Conservation (phyloP, 257 asterid species). For the Nicotiana noctiflora region DNA sequence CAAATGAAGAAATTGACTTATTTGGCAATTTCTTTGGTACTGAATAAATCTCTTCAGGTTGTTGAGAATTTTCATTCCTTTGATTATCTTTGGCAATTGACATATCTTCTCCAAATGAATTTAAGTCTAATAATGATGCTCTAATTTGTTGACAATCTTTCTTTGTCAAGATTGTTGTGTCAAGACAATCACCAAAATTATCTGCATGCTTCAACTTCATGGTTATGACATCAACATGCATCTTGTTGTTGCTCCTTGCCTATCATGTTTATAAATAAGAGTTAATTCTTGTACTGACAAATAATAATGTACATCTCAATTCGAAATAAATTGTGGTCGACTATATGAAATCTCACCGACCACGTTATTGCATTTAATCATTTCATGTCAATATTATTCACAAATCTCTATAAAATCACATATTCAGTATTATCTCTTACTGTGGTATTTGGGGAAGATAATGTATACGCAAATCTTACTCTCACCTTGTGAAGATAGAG, state of each 20-base stretch:
- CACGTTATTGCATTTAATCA: too few relatives aligned
- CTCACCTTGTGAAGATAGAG: too few relatives aligned
- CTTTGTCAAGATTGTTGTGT: not conserved
- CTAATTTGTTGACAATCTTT: not conserved
- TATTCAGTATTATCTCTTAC: too few relatives aligned
- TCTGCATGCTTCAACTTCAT: not conserved
- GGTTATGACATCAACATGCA: not conserved
- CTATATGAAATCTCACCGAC: too few relatives aligned
- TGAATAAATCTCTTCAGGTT: not conserved
- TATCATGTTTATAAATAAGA: not conserved
- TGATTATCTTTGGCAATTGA: not conserved
- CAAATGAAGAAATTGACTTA: slow-evolving; percentile 2
- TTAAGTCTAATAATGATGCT: not conserved
- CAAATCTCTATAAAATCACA: too few relatives aligned
- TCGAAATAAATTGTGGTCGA: too few relatives aligned
- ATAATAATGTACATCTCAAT: too few relatives aligned
- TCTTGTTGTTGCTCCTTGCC: slow-evolving; percentile 3
- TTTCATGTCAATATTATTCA: not conserved
- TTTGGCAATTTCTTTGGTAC: not conserved
- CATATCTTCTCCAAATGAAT: not conserved
- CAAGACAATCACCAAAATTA: not conserved
- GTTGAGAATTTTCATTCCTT: not conserved
- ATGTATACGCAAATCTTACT: too few relatives aligned
- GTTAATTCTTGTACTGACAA: not conserved
- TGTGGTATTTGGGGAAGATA: too few relatives aligned